phyloP scores from a whole-genome alignment of 2,329 filamentous ascomycete species.

The Nannizziopsis barbatae region DNA sequence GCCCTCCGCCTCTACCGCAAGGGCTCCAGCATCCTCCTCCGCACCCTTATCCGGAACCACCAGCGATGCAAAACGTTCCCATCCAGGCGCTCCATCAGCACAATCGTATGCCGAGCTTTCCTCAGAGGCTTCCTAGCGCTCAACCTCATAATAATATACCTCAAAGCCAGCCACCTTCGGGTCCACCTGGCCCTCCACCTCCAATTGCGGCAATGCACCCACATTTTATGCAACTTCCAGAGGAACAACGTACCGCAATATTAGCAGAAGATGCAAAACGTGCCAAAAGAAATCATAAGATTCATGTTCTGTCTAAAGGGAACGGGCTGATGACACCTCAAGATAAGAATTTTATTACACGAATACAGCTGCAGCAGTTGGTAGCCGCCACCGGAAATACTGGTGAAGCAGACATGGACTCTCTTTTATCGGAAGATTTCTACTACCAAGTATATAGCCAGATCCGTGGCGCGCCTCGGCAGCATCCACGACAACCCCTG shows the following conservation, averaged over 20 bases:
- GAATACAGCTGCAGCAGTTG: conserved; percentile 92
- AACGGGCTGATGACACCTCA: conserved; percentile 98
- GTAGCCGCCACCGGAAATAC: conserved; percentile 84
- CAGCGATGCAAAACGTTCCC: conserved; percentile 43
- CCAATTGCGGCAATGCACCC: conserved; percentile 56
- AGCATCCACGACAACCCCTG: conserved; percentile 83
- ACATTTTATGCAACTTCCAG: conserved; percentile 64
- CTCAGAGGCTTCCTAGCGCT: conserved; percentile 29
- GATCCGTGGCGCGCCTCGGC: conserved; percentile 77
- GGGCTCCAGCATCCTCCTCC: conserved; percentile 28
- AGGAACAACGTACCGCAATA: conserved; percentile 73
- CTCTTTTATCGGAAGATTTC: conserved; percentile 81
- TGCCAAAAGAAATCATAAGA: conserved; percentile 97
- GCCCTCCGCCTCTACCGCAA: conserved; percentile 28
- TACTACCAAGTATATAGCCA: conserved; percentile 97
- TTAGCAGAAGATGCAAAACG: conserved; percentile 85
- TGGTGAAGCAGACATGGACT: conserved; percentile 66
- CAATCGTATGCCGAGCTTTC: conserved; percentile 47
- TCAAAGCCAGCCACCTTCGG: conserved; percentile 29
- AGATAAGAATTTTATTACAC: conserved; percentile 98
- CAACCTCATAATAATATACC: conserved; percentile 28
- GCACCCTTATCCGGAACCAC: conserved; percentile 32
- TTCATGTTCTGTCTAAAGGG: conserved; percentile 80
- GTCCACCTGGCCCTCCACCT: conserved; percentile 37
- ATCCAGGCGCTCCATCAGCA: conserved; percentile 72